These are phyloP conservation scores for Diaporthe citrichinensis DNA, from an alignment of 2,329 filamentous ascomycete genomes.

Conservation along the genomic window DNA sequence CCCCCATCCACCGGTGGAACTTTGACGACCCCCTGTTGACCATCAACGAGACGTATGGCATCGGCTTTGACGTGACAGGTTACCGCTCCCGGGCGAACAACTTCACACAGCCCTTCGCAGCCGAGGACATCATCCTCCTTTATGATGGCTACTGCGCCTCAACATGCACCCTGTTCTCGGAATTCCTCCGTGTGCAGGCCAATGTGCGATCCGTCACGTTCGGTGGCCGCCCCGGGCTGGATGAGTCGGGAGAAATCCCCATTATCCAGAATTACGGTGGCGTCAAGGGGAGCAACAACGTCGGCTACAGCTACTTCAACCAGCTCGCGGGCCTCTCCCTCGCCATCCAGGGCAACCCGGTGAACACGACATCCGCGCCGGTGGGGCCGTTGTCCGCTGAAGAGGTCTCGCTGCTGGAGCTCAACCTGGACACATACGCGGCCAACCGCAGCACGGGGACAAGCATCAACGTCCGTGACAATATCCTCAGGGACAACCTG, in stretches of 20 bases:
- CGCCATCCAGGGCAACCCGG: constrained; percentile 11
- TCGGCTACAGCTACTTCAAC: constrained; percentile 48
- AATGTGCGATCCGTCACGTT: constrained; percentile 66
- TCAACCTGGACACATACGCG: constrained; percentile 47
- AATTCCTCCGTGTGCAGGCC: constrained; percentile 65
- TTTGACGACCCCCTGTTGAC: constrained; percentile 55
- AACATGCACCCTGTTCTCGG: constrained; percentile 68
- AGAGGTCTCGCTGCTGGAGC: constrained; percentile 41
- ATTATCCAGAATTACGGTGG: constrained; percentile 67
- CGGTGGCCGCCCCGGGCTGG: constrained; percentile 58
- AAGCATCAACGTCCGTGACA: constrained; percentile 56
- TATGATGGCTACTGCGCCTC: constrained; percentile 71
- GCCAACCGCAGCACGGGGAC: constrained; percentile 48
- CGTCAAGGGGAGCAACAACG: constrained; percentile 60
- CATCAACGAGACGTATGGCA: constrained; percentile 50
- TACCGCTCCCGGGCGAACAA: constrained; percentile 59
- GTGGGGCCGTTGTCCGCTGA: constrained; percentile 16
- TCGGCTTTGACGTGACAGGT: constrained; percentile 54
- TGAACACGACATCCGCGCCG: constrained; percentile 20
- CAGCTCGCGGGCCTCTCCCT: constrained; percentile 42
- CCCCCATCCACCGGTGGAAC: constrained; percentile 63
- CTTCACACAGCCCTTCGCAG: constrained; percentile 64
- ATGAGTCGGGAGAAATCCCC: constrained; percentile 14
- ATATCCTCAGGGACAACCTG: constrained; percentile 54
- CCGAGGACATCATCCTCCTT: constrained; percentile 69